Conservation (phyloP, 129 eudicot genomes). For the Smallanthus sonchifolius region DNA sequence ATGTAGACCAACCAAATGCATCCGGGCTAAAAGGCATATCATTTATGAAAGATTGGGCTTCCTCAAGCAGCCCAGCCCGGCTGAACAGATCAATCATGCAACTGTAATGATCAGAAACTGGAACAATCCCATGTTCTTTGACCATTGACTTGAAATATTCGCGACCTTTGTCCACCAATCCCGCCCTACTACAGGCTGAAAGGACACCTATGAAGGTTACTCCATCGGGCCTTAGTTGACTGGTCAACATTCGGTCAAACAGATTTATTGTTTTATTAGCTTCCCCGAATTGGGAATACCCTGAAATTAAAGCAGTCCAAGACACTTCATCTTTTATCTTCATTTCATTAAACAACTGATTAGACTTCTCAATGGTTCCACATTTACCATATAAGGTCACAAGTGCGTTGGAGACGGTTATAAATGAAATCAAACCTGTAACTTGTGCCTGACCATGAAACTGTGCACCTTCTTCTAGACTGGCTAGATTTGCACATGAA, state of each 20-base stretch:
- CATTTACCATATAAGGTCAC: slow-evolving; percentile 83
- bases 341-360: slow-evolving; percentile 61
- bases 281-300: slow-evolving; percentile 88
- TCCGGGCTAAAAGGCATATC: slow-evolving; percentile 79
- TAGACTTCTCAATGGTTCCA: slow-evolving; percentile 72
- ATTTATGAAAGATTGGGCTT: slow-evolving; percentile 57
- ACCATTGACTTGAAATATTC: slow-evolving; percentile 64
- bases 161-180: slow-evolving; percentile 61
- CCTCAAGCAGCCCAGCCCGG: slow-evolving; percentile 69
- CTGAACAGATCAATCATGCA: slow-evolving; percentile 94
- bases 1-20: slow-evolving; percentile 73
- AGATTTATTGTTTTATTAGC: slow-evolving; percentile 66
- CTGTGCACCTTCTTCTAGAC: slow-evolving; percentile 91
- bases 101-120: slow-evolving; percentile 72
- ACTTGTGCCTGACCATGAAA: slow-evolving; percentile 71
- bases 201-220: slow-evolving; percentile 65
- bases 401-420: slow-evolving; percentile 81
- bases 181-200: slow-evolving; percentile 87
- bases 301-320: slow-evolving; percentile 76
- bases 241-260: slow-evolving; percentile 67
- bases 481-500: slow-evolving; percentile 81
- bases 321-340: slow-evolving; percentile 64
- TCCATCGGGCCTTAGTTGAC: slow-evolving; percentile 60
- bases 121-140: slow-evolving; percentile 49
- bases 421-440: slow-evolving; percentile 65